These are phyloP conservation scores for Fusarium sp. DNA, from an alignment of 2,329 filamentous ascomycete species.

Conservation along the genomic window DNA sequence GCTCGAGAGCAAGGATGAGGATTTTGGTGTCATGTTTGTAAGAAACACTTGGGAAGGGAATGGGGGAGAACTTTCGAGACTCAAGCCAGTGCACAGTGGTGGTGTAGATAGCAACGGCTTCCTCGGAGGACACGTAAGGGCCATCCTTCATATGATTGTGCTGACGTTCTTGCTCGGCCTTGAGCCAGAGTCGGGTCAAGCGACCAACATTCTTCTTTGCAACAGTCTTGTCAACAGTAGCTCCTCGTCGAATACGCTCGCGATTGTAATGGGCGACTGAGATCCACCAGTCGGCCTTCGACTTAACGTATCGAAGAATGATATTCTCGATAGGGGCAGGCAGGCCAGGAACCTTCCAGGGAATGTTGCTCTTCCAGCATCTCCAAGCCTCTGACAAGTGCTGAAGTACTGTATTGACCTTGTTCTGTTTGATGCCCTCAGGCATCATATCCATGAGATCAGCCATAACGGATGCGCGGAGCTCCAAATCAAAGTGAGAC, in stretches of 20 bases:
- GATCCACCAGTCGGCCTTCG: slow-evolving; percentile 99
- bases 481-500: slow-evolving; percentile 96
- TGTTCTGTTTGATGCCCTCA: slow-evolving; percentile 99
- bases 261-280: slow-evolving; percentile 99
- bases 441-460: slow-evolving; percentile 99
- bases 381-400: slow-evolving; percentile 98
- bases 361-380: slow-evolving; percentile 99
- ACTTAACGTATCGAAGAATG: slow-evolving; percentile 97
- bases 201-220: slow-evolving; percentile 99
- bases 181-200: slow-evolving; percentile 94
- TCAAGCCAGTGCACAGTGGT: slow-evolving; percentile 99
- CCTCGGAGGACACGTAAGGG: slow-evolving; percentile 97
- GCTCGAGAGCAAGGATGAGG: slow-evolving; percentile 92
- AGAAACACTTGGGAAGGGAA: slow-evolving; percentile 97
- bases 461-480: slow-evolving; percentile 98
- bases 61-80: slow-evolving; percentile 97
- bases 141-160: slow-evolving; percentile 99
- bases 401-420: slow-evolving; percentile 97
- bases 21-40: slow-evolving; percentile 99
- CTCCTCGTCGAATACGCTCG: slow-evolving; percentile 94
- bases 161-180: slow-evolving; percentile 97
- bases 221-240: slow-evolving; percentile 98
- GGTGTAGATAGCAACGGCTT: slow-evolving; percentile 98
- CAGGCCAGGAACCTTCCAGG: slow-evolving; percentile 97
- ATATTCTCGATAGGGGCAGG: slow-evolving; percentile 99